A percentile compares a stretch with the other conserved stretches of the same genome.
Conservation (phyloP, 2,329 filamentous ascomycete species). For the Epichloe amarillans region DNA sequence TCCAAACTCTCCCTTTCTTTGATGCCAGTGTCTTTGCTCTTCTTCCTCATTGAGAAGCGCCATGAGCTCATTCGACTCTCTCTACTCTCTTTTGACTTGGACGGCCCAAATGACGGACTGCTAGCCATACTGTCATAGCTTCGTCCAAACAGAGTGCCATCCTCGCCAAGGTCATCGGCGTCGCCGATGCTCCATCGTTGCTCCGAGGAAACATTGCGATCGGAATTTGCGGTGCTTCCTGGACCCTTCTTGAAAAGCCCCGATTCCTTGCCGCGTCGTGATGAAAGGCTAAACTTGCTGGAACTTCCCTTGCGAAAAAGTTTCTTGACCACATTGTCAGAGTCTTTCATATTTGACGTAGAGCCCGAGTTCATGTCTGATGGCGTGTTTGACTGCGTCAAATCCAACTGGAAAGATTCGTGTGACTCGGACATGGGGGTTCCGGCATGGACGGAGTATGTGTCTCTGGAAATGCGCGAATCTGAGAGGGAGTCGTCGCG, state of each 20-base stretch:
- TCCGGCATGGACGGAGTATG: constrained; percentile 43
- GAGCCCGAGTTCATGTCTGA: constrained; percentile 35
- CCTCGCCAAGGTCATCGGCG: constrained; percentile 37
- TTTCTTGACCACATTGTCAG: constrained; percentile 45
- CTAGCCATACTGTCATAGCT: constrained; percentile 44
- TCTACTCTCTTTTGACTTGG: constrained; percentile 31
- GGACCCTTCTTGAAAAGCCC: constrained; percentile 45
- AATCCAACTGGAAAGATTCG: constrained; percentile 44
- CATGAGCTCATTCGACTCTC: constrained; percentile 37
- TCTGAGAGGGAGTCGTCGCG: constrained; percentile 37
- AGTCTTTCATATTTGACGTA: constrained; percentile 30
- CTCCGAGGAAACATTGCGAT: constrained; percentile 41
- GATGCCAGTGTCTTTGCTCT: constrained; percentile 33
- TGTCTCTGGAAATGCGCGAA: constrained; percentile 42
- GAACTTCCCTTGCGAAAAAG: constrained; percentile 53
- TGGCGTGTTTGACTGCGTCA: constrained; percentile 40
- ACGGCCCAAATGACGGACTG: constrained; percentile 42
- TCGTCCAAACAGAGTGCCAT: constrained; percentile 28
- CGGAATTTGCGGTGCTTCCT: constrained; percentile 42
- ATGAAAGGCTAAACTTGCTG: constrained; percentile 50
- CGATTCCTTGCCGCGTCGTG: constrained; percentile 40
- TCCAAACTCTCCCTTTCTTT: constrained; percentile 41
- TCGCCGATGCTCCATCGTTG: constrained; percentile 45
- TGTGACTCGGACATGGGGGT: constrained; percentile 46
- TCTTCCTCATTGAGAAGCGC: constrained; percentile 48